A percentile compares a stretch with the other conserved stretches of the same genome.
These are phyloP conservation scores for Blastomyces emzantsi DNA, from an alignment of 2,329 filamentous ascomycete genomes.

Conservation along the genomic window DNA sequence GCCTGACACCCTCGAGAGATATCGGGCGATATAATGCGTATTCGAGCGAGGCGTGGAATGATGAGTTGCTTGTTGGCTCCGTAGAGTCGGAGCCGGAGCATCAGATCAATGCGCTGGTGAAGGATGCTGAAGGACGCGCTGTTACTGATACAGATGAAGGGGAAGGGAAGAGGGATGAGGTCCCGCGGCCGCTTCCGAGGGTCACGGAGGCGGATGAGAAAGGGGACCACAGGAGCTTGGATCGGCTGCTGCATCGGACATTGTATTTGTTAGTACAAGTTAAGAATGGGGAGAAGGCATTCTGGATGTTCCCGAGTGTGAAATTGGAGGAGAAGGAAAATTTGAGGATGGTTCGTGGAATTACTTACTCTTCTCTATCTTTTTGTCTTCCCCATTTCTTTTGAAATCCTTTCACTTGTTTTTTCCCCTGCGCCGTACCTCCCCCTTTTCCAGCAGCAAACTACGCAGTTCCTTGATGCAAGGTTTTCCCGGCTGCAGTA, in stretches of 20 bases:
- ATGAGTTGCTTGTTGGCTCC: slow-evolving; percentile 74
- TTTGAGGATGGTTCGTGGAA: slow-evolving; percentile 64
- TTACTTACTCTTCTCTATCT: neutral
- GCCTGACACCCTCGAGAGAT: slow-evolving; percentile 70
- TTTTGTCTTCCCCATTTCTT: neutral
- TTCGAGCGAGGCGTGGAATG: slow-evolving; percentile 71
- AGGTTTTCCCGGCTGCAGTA: no score
- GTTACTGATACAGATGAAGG: slow-evolving; percentile 24
- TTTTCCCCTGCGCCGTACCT: neutral
- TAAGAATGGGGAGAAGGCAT: slow-evolving; percentile 43
- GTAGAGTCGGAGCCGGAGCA: slow-evolving; percentile 54
- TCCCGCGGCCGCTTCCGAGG: slow-evolving; percentile 62
- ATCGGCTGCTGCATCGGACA: slow-evolving; percentile 69
- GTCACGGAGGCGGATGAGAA: slow-evolving; percentile 68
- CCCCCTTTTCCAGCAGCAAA: neutral
- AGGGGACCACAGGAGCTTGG: slow-evolving; percentile 67
- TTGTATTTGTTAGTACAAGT: slow-evolving; percentile 77
- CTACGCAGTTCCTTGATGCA: neutral
- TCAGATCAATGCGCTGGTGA: slow-evolving; percentile 59
- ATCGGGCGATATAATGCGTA: slow-evolving; percentile 76
- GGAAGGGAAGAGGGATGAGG: slow-evolving; percentile 46
- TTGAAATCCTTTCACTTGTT: neutral
- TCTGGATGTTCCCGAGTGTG: slow-evolving; percentile 76
- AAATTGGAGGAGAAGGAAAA: slow-evolving; percentile 61
- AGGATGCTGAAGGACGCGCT: slow-evolving; percentile 56